These are phyloP conservation scores for Wickerhamia fluorescens DNA, from an alignment of 805 yeast species.

Conservation along the genomic window DNA sequence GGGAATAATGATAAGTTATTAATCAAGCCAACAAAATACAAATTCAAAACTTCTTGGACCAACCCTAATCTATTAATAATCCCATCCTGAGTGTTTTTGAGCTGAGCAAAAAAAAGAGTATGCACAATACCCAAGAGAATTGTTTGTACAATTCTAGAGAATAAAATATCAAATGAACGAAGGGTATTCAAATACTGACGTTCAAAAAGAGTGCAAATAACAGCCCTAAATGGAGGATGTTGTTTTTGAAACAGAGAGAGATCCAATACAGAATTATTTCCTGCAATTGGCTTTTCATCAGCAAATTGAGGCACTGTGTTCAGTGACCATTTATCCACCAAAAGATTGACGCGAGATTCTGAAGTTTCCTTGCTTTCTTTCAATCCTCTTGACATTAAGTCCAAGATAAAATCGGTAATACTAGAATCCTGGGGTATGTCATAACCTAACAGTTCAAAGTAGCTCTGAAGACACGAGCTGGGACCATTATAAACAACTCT, in stretches of 20 bases:
- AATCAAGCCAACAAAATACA: constrained; percentile 19
- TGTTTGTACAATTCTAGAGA: constrained; percentile 14
- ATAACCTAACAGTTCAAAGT: too few relatives aligned
- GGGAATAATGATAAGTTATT: constrained; percentile 20
- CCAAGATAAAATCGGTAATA: too few relatives aligned
- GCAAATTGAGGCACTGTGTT: too few relatives aligned
- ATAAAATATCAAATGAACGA: constrained; percentile 14
- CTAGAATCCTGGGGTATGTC: too few relatives aligned
- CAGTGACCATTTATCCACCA: too few relatives aligned
- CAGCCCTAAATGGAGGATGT: constrained; percentile 3
- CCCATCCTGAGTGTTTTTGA: constrained; percentile 13
- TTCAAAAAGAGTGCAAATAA: constrained; percentile 10
- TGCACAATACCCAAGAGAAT: constrained; percentile 13
- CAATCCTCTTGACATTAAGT: too few relatives aligned
- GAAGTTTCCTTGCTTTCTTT: too few relatives aligned
- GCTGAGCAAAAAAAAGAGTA: constrained; percentile 19
- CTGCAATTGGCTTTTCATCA: too few relatives aligned
- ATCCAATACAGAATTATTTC: too few relatives aligned
- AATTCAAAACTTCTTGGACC: constrained; percentile 16
- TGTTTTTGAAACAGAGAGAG: constrained; percentile 1
- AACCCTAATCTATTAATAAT: constrained; percentile 19
- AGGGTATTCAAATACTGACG: constrained; percentile 14
- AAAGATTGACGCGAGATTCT: too few relatives aligned
- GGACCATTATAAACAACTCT: constrained; percentile 40
- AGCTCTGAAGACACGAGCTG: too few relatives aligned